Conservation (phyloP, 1,139 yeast genomes). For the Sugiyamaella japonica region DNA sequence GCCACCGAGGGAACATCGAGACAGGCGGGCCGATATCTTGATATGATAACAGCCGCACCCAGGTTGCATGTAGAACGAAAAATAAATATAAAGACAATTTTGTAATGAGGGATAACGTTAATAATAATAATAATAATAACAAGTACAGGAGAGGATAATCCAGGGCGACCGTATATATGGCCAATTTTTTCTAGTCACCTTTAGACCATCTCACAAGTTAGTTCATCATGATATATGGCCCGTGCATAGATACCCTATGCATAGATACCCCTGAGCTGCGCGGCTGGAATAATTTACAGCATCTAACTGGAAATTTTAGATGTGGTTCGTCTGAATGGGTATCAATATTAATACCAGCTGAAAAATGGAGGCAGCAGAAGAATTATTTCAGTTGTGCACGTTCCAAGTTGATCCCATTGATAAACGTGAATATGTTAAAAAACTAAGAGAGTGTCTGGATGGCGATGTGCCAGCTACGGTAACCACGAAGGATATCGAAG, state of each 20-base stretch:
- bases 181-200: no score
- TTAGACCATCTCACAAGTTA: no score
- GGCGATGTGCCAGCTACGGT: constrained; percentile 78
- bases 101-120: no score
- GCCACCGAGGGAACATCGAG: constrained; percentile 1
- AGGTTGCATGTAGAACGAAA: no score
- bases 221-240: not conserved
- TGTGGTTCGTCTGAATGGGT: not conserved
- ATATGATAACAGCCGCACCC: constrained; percentile 6
- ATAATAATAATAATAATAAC: no score
- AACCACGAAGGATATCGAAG: constrained; percentile 66
- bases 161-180: no score
- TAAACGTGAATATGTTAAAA: constrained; percentile 44
- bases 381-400: constrained; percentile 64
- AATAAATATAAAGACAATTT: no score
- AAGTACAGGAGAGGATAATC: no score
- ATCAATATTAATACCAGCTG: not conserved
- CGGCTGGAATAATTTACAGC: not conserved
- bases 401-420: constrained; percentile 59
- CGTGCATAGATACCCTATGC: not conserved
- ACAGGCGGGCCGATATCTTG: not conserved
- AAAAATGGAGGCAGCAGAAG: constrained; percentile 10
- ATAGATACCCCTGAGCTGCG: constrained; percentile 8
- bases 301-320: constrained; percentile 9
- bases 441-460: constrained; percentile 50